Base-by-base conservation (phyloP, 1,284 basidiomycete species). In the Trichosporon asahii region DNA sequence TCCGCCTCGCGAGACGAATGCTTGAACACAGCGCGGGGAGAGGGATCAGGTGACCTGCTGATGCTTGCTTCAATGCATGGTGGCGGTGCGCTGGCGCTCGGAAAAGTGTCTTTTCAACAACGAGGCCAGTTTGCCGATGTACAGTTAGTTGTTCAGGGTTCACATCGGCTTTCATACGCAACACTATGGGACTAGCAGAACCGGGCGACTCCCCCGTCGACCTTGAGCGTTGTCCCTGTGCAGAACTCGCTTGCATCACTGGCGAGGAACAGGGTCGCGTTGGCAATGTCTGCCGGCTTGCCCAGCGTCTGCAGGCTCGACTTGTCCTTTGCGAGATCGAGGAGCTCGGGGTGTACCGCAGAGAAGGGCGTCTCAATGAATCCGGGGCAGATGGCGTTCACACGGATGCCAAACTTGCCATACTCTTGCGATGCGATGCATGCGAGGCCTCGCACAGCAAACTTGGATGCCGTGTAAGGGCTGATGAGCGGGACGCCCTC, bases 381-480 rank as follows among this genome's bases (percentile, higher is more conserved):
- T 55, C 74, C 64, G n/a, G 75, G 77, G 35, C 69, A 71, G 21
- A 80, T 70, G 14, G 72, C 53, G 67, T 80, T 80, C 18, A 78
- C 73, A 5, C 79, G 72, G 66, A 80, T 76, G 0, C 77, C 75
- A 11, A 67, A 40, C 40, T 69, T 71, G 12, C 77, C 78, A 9
- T 78, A 69, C 61, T 79, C 78, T 25, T 73, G 72, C 1, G 78
- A 73, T 12, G 73, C 76, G 8, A 71, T 73, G 2, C 70, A 57
- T 40, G 73, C 73, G 11, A 79, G 67, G 9, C 78, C 78, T 1
- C 78, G 69, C 0, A 79, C 68, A 1, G 77, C 78, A 21, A 77
- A 78, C 65, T 79, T 79, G 29, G 78, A 77, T 0, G 76, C 71
- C 0, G 70, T 63, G 68, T 79, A 78, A 12, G 79, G 70, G 5